Percentiles rank a stretch among this genome's conserved stretches.
Evolutionary conservation across 345 rosid genomes (phyloP).

Genomic region (Orychophragmus violaceus): DNA sequence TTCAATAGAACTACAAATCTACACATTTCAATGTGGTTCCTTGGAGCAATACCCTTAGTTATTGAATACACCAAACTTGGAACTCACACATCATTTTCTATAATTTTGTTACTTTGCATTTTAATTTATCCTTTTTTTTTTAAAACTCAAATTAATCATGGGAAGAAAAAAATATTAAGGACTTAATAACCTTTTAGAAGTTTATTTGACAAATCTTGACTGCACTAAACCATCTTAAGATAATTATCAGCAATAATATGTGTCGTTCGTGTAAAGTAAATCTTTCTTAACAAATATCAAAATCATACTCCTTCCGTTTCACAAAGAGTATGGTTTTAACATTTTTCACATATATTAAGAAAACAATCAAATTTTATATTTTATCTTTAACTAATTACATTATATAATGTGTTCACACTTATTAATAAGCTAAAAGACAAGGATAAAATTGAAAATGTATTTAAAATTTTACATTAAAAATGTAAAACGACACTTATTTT

Average conservation of each 20-base stretch:
- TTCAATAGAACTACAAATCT: constrained; percentile 8
- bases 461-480: too few species aligned
- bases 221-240: background rate
- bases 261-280: background rate
- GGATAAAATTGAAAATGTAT: too few species aligned
- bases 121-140: background rate
- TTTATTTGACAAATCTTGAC: background rate
- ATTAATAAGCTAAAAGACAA: too few species aligned
- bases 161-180: background rate
- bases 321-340: too few species aligned
- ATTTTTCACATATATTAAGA: too few species aligned
- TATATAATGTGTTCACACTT: too few species aligned
- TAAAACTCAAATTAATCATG: background rate
- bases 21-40: constrained; percentile 27
- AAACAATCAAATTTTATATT: too few species aligned
- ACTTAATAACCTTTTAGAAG: background rate
- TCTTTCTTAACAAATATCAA: background rate
- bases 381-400: too few species aligned
- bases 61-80: constrained; percentile 24
- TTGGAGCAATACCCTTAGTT: constrained; percentile 22
- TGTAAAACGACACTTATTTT: too few species aligned
- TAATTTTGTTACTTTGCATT: background rate
- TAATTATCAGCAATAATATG: background rate
- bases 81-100: background rate
- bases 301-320: too few species aligned